Evolutionary conservation across 2,329 filamentous ascomycete species (phyloP), one percentile per base, ranked within the genome.

Genomic region (Pseudocercospora musae): DNA sequence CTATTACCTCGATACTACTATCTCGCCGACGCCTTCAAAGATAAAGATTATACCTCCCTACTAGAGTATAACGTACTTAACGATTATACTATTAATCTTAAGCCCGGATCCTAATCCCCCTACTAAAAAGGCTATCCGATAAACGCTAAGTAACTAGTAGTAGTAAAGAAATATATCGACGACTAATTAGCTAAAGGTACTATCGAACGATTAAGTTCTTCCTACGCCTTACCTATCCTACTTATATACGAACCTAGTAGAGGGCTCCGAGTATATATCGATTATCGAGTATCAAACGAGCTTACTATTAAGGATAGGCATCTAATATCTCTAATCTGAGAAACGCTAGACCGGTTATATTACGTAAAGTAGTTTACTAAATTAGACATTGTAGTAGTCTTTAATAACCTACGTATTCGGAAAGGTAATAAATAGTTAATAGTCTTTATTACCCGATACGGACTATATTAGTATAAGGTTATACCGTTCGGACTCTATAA

Each of bases 231-330:
- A 9, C 57, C 57, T 59, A 66, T 70, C 40, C 59, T 69, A 31
- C 68, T 69, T 59, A 55, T 68, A 48, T 55, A 37, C 40, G 69
- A 70, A 56, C 64, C 64, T 18, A 58, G 65, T 31, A 50, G 62
- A 49, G 63, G 23, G 0, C 59, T 74, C 8, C 27, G 64, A 4
- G 49, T 75, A 11, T 75, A 67, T 60, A 60, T 76, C 3, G 66
- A 77, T 53, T 77, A 75, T 52, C n/a, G 63, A 27, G 44, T 56
- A 1, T 54, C 77, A 33, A 77, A 77, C 56, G 21, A 48, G 2
- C 65, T 76, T 23, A 77, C 66, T 1, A 58, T 69, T 18, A 77
- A 77, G 57, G 68, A 76, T 8, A 3, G 13, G 1, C n/a, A 37
- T n/a, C 33, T 5, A 4, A 37, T 37, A 1, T 13, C 13, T 3